A percentile compares a stretch with the other conserved stretches of the same genome.
These are phyloP conservation scores for Parathielavia hyrcaniae DNA, from an alignment of 495 filamentous ascomycete genomes.

Conservation along the genomic window DNA sequence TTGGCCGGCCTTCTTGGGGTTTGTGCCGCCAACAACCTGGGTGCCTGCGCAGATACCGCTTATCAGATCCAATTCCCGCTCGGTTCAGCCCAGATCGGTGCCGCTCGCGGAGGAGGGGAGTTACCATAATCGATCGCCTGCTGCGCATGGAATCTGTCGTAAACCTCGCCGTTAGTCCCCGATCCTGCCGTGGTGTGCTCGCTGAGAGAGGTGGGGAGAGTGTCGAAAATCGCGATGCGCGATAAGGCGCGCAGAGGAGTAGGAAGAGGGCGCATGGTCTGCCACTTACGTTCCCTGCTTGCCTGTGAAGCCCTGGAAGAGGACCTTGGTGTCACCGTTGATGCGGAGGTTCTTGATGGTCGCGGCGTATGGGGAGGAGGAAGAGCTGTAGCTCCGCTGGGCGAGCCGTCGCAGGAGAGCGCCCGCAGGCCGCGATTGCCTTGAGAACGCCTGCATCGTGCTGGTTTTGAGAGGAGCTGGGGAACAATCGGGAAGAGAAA, in stretches of 20 bases:
- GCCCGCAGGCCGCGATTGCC: constrained; percentile 43
- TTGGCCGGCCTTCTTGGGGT: constrained; percentile 94
- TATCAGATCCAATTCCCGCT: constrained; percentile 17
- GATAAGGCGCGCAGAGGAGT: constrained; percentile 17
- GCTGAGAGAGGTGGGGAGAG: not conserved
- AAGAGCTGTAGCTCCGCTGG: constrained; percentile 63
- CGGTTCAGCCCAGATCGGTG: not conserved
- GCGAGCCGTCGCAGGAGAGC: constrained; percentile 42
- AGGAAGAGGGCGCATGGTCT: not conserved
- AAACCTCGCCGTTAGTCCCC: constrained; percentile 39
- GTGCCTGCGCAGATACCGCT: constrained; percentile 55
- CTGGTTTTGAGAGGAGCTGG: constrained; percentile 9
- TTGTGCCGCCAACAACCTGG: constrained; percentile 95
- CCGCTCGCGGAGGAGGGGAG: not conserved
- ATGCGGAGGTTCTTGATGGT: constrained; percentile 90
- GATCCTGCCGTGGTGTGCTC: not conserved
- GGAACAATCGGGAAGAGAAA: not conserved
- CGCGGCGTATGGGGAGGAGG: constrained; percentile 63
- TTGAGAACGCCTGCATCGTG: constrained; percentile 44
- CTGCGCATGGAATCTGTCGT: constrained; percentile 82
- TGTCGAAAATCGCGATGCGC: constrained; percentile 10
- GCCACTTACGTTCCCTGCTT: constrained; percentile 92
- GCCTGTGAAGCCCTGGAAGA: constrained; percentile 97
- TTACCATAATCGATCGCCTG: constrained; percentile 98
- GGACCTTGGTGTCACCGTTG: constrained; percentile 82